phyloP scores from a whole-genome alignment of 768 basidiomycete species.

The Termitomyces bulborhizus region DNA sequence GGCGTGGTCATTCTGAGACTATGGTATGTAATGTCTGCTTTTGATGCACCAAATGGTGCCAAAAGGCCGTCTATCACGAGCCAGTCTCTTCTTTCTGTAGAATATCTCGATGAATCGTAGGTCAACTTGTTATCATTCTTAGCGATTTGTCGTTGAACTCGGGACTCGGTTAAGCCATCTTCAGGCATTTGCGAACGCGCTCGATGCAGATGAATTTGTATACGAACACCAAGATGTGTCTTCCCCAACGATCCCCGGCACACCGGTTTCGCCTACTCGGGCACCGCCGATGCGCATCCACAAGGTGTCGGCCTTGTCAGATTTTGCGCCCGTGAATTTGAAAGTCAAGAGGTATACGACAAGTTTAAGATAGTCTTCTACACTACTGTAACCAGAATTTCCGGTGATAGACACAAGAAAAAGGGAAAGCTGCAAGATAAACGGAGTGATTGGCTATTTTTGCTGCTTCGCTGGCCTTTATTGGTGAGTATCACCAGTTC shows the following conservation, averaged over 20 bases:
- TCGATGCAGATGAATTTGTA: constrained; percentile 52
- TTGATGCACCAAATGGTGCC: neutral
- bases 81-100: constrained; percentile 33
- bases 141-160: constrained; percentile 1
- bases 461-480: constrained; percentile 82
- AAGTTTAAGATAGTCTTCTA: neutral
- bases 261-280: constrained; percentile 21
- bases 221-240: constrained; percentile 28
- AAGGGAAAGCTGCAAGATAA: constrained; percentile 41
- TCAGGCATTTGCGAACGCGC: constrained; percentile 70
- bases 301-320: constrained; percentile 79
- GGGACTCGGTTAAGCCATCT: constrained; percentile 38
- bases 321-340: constrained; percentile 88
- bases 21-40: neutral
- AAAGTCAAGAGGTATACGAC: constrained; percentile 62
- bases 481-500: constrained; percentile 37
- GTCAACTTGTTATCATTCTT: constrained; percentile 17
- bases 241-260: constrained; percentile 34
- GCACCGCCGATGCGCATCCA: constrained; percentile 42
- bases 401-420: constrained; percentile 23
- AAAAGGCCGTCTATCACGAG: constrained; percentile 5
- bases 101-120: constrained; percentile 73
- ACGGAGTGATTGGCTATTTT: constrained; percentile 66
- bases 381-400: neutral
- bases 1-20: neutral